Evolutionary conservation across 108 stramenopile species (phyloP).

Genomic region (Cyclotella cryptica): DNA sequence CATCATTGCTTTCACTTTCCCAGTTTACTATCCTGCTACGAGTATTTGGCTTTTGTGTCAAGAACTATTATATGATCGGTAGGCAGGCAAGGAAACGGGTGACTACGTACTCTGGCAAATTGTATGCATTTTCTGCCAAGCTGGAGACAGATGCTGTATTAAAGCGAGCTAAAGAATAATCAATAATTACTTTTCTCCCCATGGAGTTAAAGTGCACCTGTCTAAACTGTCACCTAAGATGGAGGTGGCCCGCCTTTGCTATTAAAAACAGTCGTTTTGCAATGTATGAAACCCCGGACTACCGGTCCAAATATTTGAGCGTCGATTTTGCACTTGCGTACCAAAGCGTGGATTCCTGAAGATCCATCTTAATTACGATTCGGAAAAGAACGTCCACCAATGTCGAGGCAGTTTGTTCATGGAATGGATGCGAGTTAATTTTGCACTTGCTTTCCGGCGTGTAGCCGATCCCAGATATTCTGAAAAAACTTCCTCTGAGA

Average conservation of each 20-base stretch:
- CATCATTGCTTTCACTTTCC: background rate
- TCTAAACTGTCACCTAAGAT: too few relatives aligned
- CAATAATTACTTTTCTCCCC: background rate
- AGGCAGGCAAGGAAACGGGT: conserved; percentile 86
- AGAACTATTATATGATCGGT: conserved; percentile 89
- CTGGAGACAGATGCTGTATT: conserved; percentile 74
- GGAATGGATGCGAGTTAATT: too few relatives aligned
- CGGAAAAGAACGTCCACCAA: too few relatives aligned
- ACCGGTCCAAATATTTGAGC: too few relatives aligned
- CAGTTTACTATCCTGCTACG: conserved; percentile 69
- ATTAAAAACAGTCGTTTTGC: too few relatives aligned
- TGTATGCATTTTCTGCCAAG: conserved; percentile 85
- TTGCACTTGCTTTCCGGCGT: conserved; percentile 6
- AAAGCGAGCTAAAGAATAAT: conserved; percentile 57
- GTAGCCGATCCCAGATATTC: conserved; percentile 32
- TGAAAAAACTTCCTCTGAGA: conserved; percentile 45
- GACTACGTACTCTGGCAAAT: conserved; percentile 87
- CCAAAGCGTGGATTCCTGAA: too few relatives aligned
- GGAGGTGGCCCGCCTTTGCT: too few relatives aligned
- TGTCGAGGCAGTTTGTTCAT: too few relatives aligned
- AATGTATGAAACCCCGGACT: too few relatives aligned
- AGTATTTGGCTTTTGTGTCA: conserved; percentile 84
- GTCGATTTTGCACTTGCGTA: too few relatives aligned
- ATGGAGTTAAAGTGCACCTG: too few relatives aligned
- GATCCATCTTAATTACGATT: too few relatives aligned